Evolutionary conservation across 2,329 filamentous ascomycete species (phyloP), one percentile per base, ranked within the genome.

Genomic region (Pestalotiopsis sp.): DNA sequence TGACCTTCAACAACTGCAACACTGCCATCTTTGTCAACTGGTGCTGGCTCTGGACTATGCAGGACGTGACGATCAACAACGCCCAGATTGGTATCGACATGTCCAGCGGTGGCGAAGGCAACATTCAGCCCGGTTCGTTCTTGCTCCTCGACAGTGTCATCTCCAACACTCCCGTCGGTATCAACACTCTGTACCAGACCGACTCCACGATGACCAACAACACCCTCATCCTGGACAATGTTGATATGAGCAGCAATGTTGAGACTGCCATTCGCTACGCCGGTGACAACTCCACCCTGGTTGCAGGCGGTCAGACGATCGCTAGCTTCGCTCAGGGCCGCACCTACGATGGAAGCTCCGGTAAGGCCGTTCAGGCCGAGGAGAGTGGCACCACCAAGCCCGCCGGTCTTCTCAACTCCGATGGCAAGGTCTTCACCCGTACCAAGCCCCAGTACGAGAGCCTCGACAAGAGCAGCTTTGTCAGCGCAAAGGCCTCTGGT

Each of bases 21-120:
- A 97, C 93, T 2, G 94, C 92, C 71, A 90, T 97, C 72, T 94
- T 89, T 82, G 92, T 96, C 90, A 94, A 94, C 84, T 97, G 94
- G 94, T 93, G 95, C 83, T 97, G 94, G 94, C 85, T 90, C 20
- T 97, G 92, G 91, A 90, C 91, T 59, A 89, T 96, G 81, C 94
- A 95, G 78, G 92, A 89, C 45, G 74, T 97, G 49, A 86, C 83
- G 61, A 93, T 97, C 81, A 90, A 94, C 79, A 89, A 91, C 78
- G 93, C 91, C 77, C 82, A 84, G n/a, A 81, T 95, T 52, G 94
- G 93, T 67, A 84, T 97, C 71, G 92, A 97, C 81, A 94, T 97
- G 90, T 88, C 91, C 66, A 88, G 87, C 73, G 87, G 89, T 63
- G 88, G 85, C 31, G 78, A 83, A 39, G 82, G 85, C n/a, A 74